Evolutionary conservation across 345 rosid genomes (phyloP).

Genomic region (Clausena lansium): DNA sequence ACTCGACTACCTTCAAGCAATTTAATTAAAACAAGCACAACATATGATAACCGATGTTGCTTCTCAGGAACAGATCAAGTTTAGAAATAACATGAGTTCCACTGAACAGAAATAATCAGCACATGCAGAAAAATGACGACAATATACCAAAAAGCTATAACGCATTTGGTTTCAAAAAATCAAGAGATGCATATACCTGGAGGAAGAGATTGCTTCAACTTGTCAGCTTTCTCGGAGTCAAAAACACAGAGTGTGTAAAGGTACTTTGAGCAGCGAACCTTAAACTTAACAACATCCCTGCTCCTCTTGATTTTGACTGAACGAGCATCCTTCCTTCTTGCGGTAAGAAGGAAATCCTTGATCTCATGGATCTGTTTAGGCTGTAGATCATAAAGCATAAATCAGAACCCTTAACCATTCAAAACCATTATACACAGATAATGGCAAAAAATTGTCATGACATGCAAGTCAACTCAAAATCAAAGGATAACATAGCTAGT

Average conservation of each 20-base stretch:
- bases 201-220: constrained; percentile 68
- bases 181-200: constrained; percentile 37
- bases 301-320: constrained; percentile 68
- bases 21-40: background rate
- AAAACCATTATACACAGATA: background rate
- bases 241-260: constrained; percentile 63
- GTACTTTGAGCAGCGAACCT: constrained; percentile 66
- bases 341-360: constrained; percentile 66
- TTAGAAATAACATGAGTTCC: background rate
- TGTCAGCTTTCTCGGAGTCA: constrained; percentile 65
- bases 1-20: background rate
- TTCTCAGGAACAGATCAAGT: background rate
- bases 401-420: background rate
- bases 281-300: constrained; percentile 61
- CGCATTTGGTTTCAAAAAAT: no score
- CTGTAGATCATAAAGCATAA: constrained; percentile 19
- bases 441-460: background rate
- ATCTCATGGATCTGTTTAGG: constrained; percentile 70
- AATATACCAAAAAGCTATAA: background rate
- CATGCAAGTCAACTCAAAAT: background rate
- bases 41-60: no score
- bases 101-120: background rate
- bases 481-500: background rate
- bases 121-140: background rate
- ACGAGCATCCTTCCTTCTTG: constrained; percentile 73